Conservation (phyloP, 345 rosid genomes). For the Erodium maritimum region DNA sequence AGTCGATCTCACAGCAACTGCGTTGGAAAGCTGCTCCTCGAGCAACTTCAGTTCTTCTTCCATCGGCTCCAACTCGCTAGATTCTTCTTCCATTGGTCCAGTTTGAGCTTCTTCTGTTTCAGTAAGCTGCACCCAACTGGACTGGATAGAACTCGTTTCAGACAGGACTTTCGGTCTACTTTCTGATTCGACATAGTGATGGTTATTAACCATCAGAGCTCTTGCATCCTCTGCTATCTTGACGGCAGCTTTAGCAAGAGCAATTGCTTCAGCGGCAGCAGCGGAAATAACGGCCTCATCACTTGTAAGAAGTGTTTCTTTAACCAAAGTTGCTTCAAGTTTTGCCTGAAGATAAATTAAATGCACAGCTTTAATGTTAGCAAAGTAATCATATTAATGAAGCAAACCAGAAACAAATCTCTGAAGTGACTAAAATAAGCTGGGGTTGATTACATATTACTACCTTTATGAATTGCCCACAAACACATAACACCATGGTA, state of each 20-base stretch:
- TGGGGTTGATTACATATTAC: not conserved
- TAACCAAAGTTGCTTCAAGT: slow-evolving; percentile 42
- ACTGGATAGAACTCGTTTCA: slow-evolving; percentile 17
- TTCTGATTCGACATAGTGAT: slow-evolving; percentile 20
- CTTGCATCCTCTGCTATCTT: slow-evolving; percentile 70
- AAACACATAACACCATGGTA: too few species aligned
- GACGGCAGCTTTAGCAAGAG: slow-evolving; percentile 86
- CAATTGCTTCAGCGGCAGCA: slow-evolving; percentile 84
- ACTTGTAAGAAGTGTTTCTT: slow-evolving; percentile 63
- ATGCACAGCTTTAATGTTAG: not conserved
- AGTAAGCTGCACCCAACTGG: slow-evolving; percentile 36
- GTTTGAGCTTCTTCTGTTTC: slow-evolving; percentile 43
- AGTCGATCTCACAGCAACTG: slow-evolving; percentile 56
- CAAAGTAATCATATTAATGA: not conserved
- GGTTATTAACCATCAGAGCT: slow-evolving; percentile 30
- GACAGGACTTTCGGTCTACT: slow-evolving; percentile 14
- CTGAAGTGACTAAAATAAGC: not conserved
- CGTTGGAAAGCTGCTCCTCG: slow-evolving; percentile 40
- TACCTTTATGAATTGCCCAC: too few species aligned
- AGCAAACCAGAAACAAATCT: not conserved
- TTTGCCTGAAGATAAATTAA: slow-evolving; percentile 34
- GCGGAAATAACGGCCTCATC: slow-evolving; percentile 85
- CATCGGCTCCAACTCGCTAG: slow-evolving; percentile 38
- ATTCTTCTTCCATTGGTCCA: slow-evolving; percentile 28
- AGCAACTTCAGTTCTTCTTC: slow-evolving; percentile 41